phyloP scores from a whole-genome alignment of 805 yeast species.

The Wickerhamiella musiphila region DNA sequence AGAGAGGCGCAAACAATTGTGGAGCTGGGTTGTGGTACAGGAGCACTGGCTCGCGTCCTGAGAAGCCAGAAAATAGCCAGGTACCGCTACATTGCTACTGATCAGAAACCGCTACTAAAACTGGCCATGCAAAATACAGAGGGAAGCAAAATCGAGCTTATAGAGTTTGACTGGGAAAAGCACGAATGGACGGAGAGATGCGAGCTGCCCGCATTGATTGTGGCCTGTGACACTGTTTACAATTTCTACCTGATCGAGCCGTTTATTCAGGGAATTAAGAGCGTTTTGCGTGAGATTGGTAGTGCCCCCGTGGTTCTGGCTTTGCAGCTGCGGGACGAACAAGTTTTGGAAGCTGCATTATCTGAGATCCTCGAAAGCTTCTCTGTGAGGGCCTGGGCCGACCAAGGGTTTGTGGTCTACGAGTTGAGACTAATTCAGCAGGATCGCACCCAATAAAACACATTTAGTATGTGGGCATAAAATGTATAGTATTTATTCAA shows the following conservation, averaged over 20 bases:
- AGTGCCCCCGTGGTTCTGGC: background rate
- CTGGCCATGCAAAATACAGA: slow-evolving; percentile 7
- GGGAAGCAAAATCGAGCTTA: slow-evolving; percentile 4
- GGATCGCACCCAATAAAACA: no score
- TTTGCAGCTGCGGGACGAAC: slow-evolving; percentile 1
- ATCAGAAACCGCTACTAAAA: slow-evolving; percentile 13
- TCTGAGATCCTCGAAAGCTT: background rate
- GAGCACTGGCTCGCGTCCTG: slow-evolving; percentile 12
- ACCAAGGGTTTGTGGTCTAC: no score
- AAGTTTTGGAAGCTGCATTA: background rate
- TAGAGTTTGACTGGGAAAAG: slow-evolving; percentile 14
- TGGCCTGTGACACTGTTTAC: slow-evolving; percentile 16
- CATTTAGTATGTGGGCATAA: no score
- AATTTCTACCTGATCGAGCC: slow-evolving; percentile 11
- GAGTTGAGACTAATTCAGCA: no score
- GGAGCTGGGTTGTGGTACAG: slow-evolving; percentile 16
- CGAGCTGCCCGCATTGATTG: slow-evolving; percentile 4
- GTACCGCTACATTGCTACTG: slow-evolving; percentile 10
- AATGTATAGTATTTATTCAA: no score
- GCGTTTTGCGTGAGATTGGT: slow-evolving; percentile 3
- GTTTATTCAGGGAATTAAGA: slow-evolving; percentile 9
- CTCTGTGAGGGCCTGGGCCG: no score
- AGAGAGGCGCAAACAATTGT: slow-evolving; percentile 4
- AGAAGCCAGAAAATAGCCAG: background rate
- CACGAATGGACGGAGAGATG: slow-evolving; percentile 6